Evolutionary conservation across 108 stramenopile genomes (phyloP).

Genomic region (Chaetoceros tenuissimus): DNA sequence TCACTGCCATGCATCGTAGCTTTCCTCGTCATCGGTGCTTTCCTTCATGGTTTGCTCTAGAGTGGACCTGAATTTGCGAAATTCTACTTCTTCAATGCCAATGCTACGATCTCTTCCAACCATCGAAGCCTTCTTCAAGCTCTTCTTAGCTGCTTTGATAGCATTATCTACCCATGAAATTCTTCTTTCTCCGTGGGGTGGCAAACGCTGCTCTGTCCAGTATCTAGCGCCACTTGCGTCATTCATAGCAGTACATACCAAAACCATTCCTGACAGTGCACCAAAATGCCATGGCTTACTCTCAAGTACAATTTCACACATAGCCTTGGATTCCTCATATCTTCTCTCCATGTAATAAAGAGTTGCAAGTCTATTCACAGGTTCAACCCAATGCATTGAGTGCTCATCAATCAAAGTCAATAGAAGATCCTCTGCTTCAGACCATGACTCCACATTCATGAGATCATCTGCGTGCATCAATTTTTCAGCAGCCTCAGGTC

Average conservation of each 20-base stretch:
- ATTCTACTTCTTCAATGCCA: conserved; percentile 2
- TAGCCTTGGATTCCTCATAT: conserved; percentile 33
- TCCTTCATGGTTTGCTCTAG: conserved; percentile 3
- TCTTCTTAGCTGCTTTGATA: conserved; percentile 9
- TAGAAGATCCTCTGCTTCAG: conserved; percentile 36
- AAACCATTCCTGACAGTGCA: conserved; percentile 62
- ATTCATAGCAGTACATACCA: conserved; percentile 41
- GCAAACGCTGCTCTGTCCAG: conserved; percentile 54
- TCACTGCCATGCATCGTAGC: conserved; percentile 17
- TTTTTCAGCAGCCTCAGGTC: conserved; percentile 14
- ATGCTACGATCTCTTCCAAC: not conserved
- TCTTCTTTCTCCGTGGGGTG: conserved; percentile 25
- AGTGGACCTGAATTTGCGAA: conserved; percentile 25
- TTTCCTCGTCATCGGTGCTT: conserved; percentile 6
- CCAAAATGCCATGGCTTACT: conserved; percentile 81
- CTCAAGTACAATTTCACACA: conserved; percentile 49
- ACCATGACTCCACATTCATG: conserved; percentile 35
- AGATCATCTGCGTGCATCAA: conserved; percentile 19
- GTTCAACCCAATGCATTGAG: conserved; percentile 58
- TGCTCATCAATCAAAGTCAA: conserved; percentile 42
- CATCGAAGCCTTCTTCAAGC: conserved; percentile 17
- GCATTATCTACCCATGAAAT: conserved; percentile 30
- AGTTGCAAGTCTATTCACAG: conserved; percentile 69
- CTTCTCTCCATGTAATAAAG: conserved; percentile 53
- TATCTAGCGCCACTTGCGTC: conserved; percentile 33